Conservation (phyloP, 2,329 filamentous ascomycete species). For the Balansia obtecta region DNA sequence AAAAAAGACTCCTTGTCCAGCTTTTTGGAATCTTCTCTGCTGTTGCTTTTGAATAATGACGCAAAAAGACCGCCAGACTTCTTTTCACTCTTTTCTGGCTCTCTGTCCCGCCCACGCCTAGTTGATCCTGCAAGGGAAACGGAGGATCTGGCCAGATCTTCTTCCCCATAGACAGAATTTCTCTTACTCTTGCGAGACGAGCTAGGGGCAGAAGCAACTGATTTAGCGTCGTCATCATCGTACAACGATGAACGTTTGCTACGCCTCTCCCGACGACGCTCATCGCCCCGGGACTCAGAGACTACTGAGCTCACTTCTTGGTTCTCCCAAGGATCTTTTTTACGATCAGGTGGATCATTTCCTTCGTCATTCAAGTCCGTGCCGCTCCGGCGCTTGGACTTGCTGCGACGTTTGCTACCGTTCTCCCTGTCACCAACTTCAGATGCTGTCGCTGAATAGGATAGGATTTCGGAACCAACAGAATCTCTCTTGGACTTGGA, state of each 20-base stretch:
- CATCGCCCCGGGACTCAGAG: slow-evolving; percentile 29
- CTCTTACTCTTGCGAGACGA: slow-evolving; percentile 11
- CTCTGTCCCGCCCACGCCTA: slow-evolving; percentile 26
- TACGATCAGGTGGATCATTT: slow-evolving; percentile 27
- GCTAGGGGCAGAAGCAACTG: slow-evolving; percentile 18
- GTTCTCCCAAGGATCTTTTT: slow-evolving; percentile 28
- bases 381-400: slow-evolving; percentile 25
- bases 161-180: slow-evolving; percentile 27
- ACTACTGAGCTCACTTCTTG: slow-evolving; percentile 37
- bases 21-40: slow-evolving; percentile 13
- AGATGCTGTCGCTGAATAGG: slow-evolving; percentile 21
- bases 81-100: slow-evolving; percentile 20
- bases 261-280: slow-evolving; percentile 22
- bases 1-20: slow-evolving; percentile 48
- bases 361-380: slow-evolving; percentile 19
- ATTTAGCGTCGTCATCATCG: slow-evolving; percentile 35
- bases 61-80: slow-evolving; percentile 33
- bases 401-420: slow-evolving; percentile 27
- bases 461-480: slow-evolving; percentile 18
- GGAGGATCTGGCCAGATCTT: slow-evolving; percentile 25
- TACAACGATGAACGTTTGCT: slow-evolving; percentile 8
- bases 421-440: slow-evolving; percentile 22
- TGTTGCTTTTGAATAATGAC: slow-evolving; percentile 33
- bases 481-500: slow-evolving; percentile 24
- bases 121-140: slow-evolving; percentile 23